Conservation (phyloP, 805 yeast species). For the Clavispora carvajalis region DNA sequence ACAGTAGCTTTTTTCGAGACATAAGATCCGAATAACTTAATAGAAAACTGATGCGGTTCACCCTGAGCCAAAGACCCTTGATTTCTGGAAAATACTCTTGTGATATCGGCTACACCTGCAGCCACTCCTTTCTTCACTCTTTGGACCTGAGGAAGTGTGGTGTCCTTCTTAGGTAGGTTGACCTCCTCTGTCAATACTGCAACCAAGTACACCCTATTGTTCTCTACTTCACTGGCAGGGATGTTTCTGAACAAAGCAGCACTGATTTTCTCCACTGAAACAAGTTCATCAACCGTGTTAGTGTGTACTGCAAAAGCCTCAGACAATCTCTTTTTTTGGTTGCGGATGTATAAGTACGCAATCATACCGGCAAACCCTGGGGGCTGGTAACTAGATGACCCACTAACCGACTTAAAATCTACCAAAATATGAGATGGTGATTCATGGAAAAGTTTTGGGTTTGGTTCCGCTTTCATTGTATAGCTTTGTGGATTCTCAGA, state of each 20-base stretch:
- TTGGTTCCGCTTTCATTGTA: constrained; percentile 41
- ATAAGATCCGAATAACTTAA: constrained; percentile 69
- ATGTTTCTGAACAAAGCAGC: constrained; percentile 77
- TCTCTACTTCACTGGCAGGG: constrained; percentile 60
- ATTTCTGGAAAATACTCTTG: constrained; percentile 66
- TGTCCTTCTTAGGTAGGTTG: constrained; percentile 34
- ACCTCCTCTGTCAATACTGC: constrained; percentile 72
- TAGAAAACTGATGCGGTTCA: constrained; percentile 63
- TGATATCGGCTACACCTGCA: constrained; percentile 82
- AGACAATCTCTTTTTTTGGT: constrained; percentile 57
- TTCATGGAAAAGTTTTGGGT: constrained; percentile 43
- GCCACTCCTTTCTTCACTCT: constrained; percentile 73
- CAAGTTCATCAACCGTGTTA: constrained; percentile 49
- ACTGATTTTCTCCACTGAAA: constrained; percentile 58
- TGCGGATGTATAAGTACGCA: constrained; percentile 68
- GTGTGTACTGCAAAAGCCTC: constrained; percentile 76
- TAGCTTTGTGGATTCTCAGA: constrained; percentile 23
- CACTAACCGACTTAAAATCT: constrained; percentile 65
- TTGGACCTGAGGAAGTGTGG: constrained; percentile 26
- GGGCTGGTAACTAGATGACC: constrained; percentile 55
- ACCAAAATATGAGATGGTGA: constrained; percentile 66
- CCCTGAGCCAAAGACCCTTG: constrained; percentile 57
- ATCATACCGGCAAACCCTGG: constrained; percentile 66
- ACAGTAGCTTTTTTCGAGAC: constrained; percentile 30
- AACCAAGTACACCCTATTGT: constrained; percentile 66